Base-by-base conservation (phyloP, 2,329 filamentous ascomycete species). In the Curvularia verruculosa region DNA sequence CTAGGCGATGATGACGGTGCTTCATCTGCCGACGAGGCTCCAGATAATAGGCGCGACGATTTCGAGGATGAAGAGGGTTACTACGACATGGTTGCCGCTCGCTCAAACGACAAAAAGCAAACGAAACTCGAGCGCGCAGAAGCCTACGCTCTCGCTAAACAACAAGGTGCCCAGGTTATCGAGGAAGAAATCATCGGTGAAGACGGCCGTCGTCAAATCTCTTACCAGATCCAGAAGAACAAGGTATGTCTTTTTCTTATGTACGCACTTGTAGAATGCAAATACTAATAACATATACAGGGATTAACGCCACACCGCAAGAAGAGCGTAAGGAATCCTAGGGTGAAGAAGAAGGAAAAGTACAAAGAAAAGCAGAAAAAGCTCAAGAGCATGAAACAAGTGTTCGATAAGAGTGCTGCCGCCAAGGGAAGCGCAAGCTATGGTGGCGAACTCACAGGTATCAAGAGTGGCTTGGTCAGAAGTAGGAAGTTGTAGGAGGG, bases 341-440 rank as follows among this genome's bases (percentile, higher is more conserved):
- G 95, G 76, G 94, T 98, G 64, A 99, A 98, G 89, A 98, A 97
- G 89, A 87, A 92, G 79, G 92, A 92, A 87, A 92, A 92, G 86
- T 99, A 87, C 77, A 92, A 96, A 74, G 89, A 92, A 77, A 97
- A 96, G 85, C 90, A 94, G 85, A 98, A 97, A 90, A 97, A 98
- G 84, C 79, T 98, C 73, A 87, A 86, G 70, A 94, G 89, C 74
- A 91, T 93, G 82, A 91, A 90, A 81, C 85, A 90, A 8, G 83
- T 91, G 13, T 98, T 93, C 81, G 91, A 92, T 78, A 66, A 63
- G 37, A 36, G 36, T n/a, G 91, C 65, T 90, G 91, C 60, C 88
- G 96, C 80, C 87, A 90, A 67, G 86, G 92, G 52, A 5, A 65
- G 67, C 29, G 70, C 69, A 1, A 68, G 63, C 49, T 99, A 99